These are phyloP conservation scores for Phytophthora idaei DNA, from an alignment of 352 stramenopile species.

Conservation along the genomic window DNA sequence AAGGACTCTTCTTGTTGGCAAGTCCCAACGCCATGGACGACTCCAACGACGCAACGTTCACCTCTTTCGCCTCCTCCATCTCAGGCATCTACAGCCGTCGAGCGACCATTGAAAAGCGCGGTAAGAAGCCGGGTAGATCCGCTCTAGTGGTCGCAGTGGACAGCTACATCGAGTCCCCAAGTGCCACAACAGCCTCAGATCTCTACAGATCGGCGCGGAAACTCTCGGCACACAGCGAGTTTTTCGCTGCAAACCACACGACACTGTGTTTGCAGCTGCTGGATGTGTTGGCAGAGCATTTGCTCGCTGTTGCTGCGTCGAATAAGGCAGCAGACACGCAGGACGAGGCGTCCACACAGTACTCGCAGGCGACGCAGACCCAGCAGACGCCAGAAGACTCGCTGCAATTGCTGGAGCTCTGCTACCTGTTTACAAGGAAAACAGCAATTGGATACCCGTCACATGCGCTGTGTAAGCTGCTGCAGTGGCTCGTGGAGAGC, in stretches of 20 bases:
- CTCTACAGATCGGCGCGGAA: constrained; percentile 57
- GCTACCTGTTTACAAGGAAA: constrained; percentile 60
- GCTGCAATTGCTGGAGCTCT: constrained; percentile 64
- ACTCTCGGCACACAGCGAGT: constrained; percentile 39
- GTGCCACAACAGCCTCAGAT: constrained; percentile 31
- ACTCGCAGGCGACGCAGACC: constrained; percentile 36
- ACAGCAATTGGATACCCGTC: constrained; percentile 75
- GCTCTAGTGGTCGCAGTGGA: constrained; percentile 42
- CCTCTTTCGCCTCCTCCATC: constrained; percentile 40
- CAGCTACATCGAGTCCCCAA: constrained; percentile 47
- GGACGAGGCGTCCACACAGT: constrained; percentile 29
- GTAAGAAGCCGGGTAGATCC: constrained; percentile 32
- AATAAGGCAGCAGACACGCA: constrained; percentile 9
- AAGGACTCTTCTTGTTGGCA: too few species aligned
- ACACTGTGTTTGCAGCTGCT: constrained; percentile 59
- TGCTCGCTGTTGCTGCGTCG: constrained; percentile 32
- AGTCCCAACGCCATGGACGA: constrained; percentile 39
- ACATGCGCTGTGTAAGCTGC: constrained; percentile 63
- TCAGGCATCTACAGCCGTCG: not conserved
- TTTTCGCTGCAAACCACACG: constrained; percentile 55
- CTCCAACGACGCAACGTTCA: constrained; percentile 46
- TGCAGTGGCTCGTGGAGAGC: constrained; percentile 66
- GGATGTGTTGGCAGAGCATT: constrained; percentile 61
- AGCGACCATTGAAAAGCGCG: not conserved
- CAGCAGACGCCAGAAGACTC: constrained; percentile 32